These are phyloP conservation scores for Oidium heveae DNA, from an alignment of 2,329 filamentous ascomycete species.

Conservation along the genomic window DNA sequence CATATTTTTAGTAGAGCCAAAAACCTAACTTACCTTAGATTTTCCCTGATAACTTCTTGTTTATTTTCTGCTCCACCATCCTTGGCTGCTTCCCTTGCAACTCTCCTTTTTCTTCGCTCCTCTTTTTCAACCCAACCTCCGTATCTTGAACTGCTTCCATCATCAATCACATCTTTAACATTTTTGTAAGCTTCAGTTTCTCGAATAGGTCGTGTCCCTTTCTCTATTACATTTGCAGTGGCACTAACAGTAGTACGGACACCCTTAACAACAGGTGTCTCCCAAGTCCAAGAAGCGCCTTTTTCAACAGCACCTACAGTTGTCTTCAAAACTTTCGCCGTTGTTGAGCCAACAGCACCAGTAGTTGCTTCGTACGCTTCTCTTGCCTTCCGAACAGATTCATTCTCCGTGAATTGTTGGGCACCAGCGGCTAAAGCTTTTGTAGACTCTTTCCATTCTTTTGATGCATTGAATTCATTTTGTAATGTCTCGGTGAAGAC, in stretches of 20 bases:
- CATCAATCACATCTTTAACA: conserved; percentile 88
- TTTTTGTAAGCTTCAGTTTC: conserved; percentile 88
- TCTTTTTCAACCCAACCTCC: conserved; percentile 95
- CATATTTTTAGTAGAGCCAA: conserved; percentile 3
- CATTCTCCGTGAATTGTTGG: conserved; percentile 79
- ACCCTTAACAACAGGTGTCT: conserved; percentile 78
- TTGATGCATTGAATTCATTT: conserved; percentile 81
- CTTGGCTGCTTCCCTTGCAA: conserved; percentile 30
- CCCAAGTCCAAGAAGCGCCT: conserved; percentile 90
- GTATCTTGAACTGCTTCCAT: conserved; percentile 86
- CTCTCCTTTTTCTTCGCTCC: conserved; percentile 59
- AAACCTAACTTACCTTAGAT: conserved; percentile 48
- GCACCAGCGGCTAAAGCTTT: conserved; percentile 79
- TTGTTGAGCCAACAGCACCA: conserved; percentile 55
- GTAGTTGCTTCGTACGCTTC: conserved; percentile 73
- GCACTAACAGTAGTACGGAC: conserved; percentile 65
- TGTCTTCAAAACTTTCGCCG: conserved; percentile 55
- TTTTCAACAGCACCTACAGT: conserved; percentile 76
- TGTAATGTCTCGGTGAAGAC: conserved; percentile 96
- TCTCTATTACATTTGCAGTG: conserved; percentile 71
- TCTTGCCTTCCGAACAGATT: conserved; percentile 63
- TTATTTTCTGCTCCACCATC: conserved; percentile 16
- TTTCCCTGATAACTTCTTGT: conserved; percentile 45
- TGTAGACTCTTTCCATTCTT: conserved; percentile 97
- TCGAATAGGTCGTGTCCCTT: conserved; percentile 79